phyloP scores from a whole-genome alignment of 495 filamentous ascomycete genomes.

The Ascodesmis nigricans region DNA sequence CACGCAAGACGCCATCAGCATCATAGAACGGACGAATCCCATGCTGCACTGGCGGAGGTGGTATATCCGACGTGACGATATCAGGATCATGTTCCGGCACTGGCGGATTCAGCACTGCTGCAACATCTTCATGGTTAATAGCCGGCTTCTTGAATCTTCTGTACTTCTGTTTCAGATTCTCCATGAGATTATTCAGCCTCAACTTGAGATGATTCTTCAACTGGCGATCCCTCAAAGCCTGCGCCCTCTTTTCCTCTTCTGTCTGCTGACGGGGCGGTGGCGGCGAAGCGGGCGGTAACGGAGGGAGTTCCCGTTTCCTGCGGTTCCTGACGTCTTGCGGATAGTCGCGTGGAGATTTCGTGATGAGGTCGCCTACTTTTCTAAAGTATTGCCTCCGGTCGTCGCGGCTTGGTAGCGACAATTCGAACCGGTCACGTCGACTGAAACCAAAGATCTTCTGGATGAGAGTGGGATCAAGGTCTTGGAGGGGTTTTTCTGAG shows the following conservation, averaged over 20 bases:
- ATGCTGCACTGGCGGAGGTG: conserved; percentile 5
- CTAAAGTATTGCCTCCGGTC: conserved; percentile 57
- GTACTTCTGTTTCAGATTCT: conserved; percentile 68
- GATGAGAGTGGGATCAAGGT: conserved; percentile 38
- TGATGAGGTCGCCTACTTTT: conserved; percentile 47
- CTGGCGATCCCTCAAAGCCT: conserved; percentile 59
- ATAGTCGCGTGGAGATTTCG: conserved; percentile 59
- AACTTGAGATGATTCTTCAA: conserved; percentile 68
- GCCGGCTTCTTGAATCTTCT: conserved; percentile 62
- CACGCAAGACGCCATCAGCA: conserved; percentile 8
- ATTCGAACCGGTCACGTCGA: conserved; percentile 45
- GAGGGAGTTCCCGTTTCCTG: conserved; percentile 61
- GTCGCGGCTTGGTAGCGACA: conserved; percentile 38
- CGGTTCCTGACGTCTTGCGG: conserved; percentile 56
- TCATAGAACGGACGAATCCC: conserved; percentile 10
- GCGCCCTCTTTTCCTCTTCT: conserved; percentile 56
- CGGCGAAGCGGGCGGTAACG: conserved; percentile 50
- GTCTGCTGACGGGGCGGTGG: conserved; percentile 40
- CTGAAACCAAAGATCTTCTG: conserved; percentile 69
- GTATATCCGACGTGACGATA: conserved; percentile 46
- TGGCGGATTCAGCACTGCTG: conserved; percentile 57
- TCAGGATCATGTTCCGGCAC: conserved; percentile 42
- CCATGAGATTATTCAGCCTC: conserved; percentile 78
- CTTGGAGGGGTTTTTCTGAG: conserved; percentile 38
- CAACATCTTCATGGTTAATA: conserved; percentile 46